Evolutionary conservation across 192 early-diverging fungal genomes (phyloP).

Genomic region (Chytriomyces sp.): DNA sequence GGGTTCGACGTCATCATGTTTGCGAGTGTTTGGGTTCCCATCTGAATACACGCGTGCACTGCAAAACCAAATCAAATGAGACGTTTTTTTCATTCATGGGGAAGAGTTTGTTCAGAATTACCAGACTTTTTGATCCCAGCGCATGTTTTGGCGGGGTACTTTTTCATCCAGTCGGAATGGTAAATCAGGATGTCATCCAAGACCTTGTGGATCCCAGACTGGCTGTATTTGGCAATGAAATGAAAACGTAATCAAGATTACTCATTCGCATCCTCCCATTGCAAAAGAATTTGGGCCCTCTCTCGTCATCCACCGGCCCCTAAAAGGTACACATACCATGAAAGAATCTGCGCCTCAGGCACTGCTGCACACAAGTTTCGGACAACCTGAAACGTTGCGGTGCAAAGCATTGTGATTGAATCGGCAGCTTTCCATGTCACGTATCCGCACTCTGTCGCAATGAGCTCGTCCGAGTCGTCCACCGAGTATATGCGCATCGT

Average conservation of each 20-base stretch:
- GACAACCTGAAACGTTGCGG: slow-evolving; percentile 45
- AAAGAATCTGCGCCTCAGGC: slow-evolving; percentile 42
- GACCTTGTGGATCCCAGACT: slow-evolving; percentile 42
- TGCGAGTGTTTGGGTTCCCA: slow-evolving; percentile 53
- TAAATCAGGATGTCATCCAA: slow-evolving; percentile 49
- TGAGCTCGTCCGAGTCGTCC: background rate
- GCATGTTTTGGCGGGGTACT: slow-evolving; percentile 38
- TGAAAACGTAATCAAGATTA: background rate
- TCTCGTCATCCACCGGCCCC: background rate
- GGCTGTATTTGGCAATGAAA: slow-evolving; percentile 22
- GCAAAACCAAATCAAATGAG: background rate
- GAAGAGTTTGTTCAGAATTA: background rate
- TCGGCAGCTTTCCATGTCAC: slow-evolving; percentile 9
- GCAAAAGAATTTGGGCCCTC: background rate
- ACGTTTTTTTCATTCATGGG: background rate
- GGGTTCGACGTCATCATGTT: slow-evolving; percentile 61
- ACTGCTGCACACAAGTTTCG: slow-evolving; percentile 53
- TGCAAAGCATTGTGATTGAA: slow-evolving; percentile 29
- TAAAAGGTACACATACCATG: slow-evolving; percentile 36
- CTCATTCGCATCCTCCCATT: background rate
- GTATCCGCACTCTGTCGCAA: slow-evolving; percentile 7
- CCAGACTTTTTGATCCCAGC: slow-evolving; percentile 37
- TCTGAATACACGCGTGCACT: slow-evolving; percentile 46
- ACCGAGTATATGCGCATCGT: background rate
- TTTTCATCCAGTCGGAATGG: slow-evolving; percentile 45